phyloP scores from a whole-genome alignment of 169 alveolate genomes.

The Neospora caninum region DNA sequence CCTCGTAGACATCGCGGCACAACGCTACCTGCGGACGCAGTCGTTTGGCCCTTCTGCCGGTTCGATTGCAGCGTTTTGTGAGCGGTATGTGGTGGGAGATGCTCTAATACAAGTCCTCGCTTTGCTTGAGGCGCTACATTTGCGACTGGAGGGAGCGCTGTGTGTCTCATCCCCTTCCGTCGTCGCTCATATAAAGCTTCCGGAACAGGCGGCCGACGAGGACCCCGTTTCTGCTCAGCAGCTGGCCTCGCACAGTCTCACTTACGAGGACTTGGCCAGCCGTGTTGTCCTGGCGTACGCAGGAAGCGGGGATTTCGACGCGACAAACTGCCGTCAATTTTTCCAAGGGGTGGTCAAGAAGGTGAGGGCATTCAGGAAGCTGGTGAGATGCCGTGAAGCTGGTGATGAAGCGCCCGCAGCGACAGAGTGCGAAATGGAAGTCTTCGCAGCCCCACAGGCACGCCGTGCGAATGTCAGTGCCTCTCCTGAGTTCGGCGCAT shows the following conservation, averaged over 20 bases:
- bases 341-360: background rate
- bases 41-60: background rate
- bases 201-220: background rate
- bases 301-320: slow-evolving; percentile 42
- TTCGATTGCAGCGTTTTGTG: background rate
- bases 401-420: background rate
- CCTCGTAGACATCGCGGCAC: background rate
- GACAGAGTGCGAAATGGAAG: background rate
- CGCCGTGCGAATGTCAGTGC: too few relatives aligned
- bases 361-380: background rate
- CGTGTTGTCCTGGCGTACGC: slow-evolving; percentile 35
- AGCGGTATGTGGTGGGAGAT: background rate
- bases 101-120: background rate
- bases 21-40: background rate
- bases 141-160: background rate
- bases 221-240: background rate
- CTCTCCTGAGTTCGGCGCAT: too few relatives aligned
- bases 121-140: background rate
- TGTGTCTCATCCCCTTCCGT: background rate
- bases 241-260: background rate
- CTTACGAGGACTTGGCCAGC: background rate
- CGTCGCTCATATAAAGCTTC: background rate
- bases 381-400: background rate
- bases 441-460: background rate
- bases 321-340: background rate